Evolutionary conservation across 257 asterid genomes (phyloP).

Genomic region (Handroanthus guayacan): DNA sequence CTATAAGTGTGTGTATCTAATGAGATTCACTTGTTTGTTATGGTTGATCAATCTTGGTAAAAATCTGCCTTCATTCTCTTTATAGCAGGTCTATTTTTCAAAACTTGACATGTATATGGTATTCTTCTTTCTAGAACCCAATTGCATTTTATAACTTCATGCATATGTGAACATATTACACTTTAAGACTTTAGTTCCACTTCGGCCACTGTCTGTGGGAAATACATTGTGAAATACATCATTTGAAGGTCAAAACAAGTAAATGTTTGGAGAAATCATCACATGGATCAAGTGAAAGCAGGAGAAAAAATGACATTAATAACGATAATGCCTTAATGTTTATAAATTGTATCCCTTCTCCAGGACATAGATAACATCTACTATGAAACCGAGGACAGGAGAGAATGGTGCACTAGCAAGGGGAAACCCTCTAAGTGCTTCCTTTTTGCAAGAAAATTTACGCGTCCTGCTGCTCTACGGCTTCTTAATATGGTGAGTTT

Average conservation of each 20-base stretch:
- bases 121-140: not conserved
- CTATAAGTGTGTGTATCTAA: not conserved
- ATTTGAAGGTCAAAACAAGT: not conserved
- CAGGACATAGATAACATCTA: constrained; percentile 67
- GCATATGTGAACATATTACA: not conserved
- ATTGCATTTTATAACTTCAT: not conserved
- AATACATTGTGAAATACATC: not conserved
- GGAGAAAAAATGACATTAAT: constrained; percentile 3
- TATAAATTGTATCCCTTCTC: not conserved
- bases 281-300: not conserved
- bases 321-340: constrained; percentile 8
- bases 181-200: not conserved
- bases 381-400: constrained; percentile 71
- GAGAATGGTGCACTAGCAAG: constrained; percentile 86
- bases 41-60: not conserved
- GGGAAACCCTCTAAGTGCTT: constrained; percentile 77
- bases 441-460: constrained; percentile 76
- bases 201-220: not conserved
- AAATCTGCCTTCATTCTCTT: not conserved
- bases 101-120: not conserved
- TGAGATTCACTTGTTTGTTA: not conserved
- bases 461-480: constrained; percentile 73
- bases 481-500: constrained; percentile 64
- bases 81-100: not conserved
- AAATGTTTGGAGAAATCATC: not conserved